These are phyloP conservation scores for Triadica sebifera DNA, from an alignment of 345 rosid species.

Conservation along the genomic window DNA sequence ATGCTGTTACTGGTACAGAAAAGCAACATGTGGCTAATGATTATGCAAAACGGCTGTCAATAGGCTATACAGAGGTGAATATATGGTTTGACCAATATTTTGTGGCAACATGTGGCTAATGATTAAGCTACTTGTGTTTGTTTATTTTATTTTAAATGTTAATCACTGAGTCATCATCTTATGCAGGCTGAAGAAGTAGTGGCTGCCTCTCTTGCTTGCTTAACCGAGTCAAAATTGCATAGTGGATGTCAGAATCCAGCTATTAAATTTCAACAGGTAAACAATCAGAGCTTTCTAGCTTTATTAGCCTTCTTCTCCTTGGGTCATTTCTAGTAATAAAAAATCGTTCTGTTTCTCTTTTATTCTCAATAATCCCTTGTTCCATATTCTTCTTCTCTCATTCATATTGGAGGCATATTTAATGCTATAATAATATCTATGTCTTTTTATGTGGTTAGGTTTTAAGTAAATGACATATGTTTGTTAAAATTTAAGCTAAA, in stretches of 20 bases:
- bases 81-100: constrained; percentile 21
- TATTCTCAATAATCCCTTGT: not conserved
- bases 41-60: constrained; percentile 81
- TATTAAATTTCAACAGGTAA: constrained; percentile 72
- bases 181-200: constrained; percentile 83
- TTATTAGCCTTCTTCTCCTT: constrained; percentile 8
- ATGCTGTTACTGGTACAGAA: constrained; percentile 89
- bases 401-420: not conserved
- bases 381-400: constrained; percentile 3
- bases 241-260: constrained; percentile 32
- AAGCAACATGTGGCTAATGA: constrained; percentile 94
- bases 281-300: constrained; percentile 17
- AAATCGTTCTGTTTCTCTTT: not conserved
- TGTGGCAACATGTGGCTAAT: constrained; percentile 1
- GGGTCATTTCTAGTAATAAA: not conserved
- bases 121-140: not conserved
- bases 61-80: constrained; percentile 77
- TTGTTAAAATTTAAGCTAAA: constrained; percentile 14
- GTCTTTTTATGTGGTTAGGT: not conserved
- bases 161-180: constrained; percentile 2
- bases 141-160: not conserved
- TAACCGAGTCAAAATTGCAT: constrained; percentile 44
- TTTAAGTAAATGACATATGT: not conserved
- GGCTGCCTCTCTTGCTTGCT: constrained; percentile 67
- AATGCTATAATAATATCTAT: not conserved